Percentiles rank a stretch among this genome's conserved stretches.
phyloP scores from a whole-genome alignment of 2,329 filamentous ascomycete genomes.

The Stachybotrys chlorohalonatus region DNA sequence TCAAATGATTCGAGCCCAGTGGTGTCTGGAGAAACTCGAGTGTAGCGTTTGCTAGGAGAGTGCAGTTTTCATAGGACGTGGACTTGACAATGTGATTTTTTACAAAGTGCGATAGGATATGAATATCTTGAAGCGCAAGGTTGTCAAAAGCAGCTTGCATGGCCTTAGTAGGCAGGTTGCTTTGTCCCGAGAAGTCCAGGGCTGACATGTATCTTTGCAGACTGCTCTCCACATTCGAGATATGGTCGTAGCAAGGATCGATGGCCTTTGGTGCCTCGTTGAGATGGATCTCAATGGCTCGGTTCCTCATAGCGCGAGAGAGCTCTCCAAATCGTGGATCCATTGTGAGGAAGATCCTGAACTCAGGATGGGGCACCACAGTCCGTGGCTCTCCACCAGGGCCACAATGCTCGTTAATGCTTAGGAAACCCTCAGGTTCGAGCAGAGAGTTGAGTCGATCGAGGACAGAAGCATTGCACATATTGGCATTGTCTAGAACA shows the following conservation, averaged over 20 bases:
- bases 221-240: constrained; percentile 39
- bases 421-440: constrained; percentile 79
- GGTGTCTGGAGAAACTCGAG: constrained; percentile 21
- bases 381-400: constrained; percentile 72
- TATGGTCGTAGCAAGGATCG: constrained; percentile 24
- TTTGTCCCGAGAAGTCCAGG: constrained; percentile 18
- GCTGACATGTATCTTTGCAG: constrained; percentile 37
- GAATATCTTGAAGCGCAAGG: constrained; percentile 36
- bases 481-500: constrained; percentile 91
- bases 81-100: constrained; percentile 10
- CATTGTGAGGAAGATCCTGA: constrained; percentile 88
- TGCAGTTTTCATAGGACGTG: constrained; percentile 2
- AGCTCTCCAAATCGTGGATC: constrained; percentile 88
- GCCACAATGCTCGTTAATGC: constrained; percentile 87
- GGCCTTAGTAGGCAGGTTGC: constrained; percentile 13
- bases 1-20: constrained; percentile 16
- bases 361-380: constrained; percentile 74
- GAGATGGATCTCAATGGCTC: constrained; percentile 83
- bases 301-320: constrained; percentile 92
- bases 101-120: constrained; percentile 24
- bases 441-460: constrained; percentile 91
- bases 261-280: constrained; percentile 30
- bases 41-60: constrained; percentile 11
- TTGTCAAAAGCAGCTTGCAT: constrained; percentile 33
- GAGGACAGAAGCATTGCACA: constrained; percentile 90